Evolutionary conservation across 1,139 yeast species (phyloP), one percentile per base, ranked within the genome.

Genomic region (Debaryomyces fabryi): DNA sequence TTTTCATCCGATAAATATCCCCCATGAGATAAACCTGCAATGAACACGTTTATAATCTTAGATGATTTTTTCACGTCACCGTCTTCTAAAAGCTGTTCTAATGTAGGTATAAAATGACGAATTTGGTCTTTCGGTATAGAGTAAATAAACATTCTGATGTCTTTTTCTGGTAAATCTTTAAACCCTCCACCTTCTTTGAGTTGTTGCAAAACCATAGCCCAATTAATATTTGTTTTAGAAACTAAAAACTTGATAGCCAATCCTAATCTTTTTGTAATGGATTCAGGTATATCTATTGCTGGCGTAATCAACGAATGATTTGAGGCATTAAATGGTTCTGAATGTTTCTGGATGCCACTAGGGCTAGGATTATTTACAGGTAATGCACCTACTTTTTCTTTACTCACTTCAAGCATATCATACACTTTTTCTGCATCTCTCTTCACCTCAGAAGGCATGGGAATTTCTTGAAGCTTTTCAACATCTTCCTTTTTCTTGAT

Each of bases 151-250:
- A 57, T 53, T 18, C 71, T 62, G 0, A 81, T 67, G n/a, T 76
- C 83, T 4, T 53, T 48, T 1, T 63, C 52, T 0, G 69, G 47
- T 4, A 84, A 50, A 2, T 63, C 78, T 9, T 52, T 48, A 12
- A 85, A 68, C 0, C 83, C 82, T 1, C 73, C 73, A 4, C 68
- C 58, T 6, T 57, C 53, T n/a, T 60, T 56, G 18, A 86, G 60
- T 42, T 76, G 79, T 3, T 70, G 62, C 4, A 86, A 60, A 3
- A 85, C 78, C 30, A 77, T 64, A 15, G 69, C 65, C 91, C 92
- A 86, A 57, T 83, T 72, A 50, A 78, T 82, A 39, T 70, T 63
- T 4, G 69, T 65, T 39, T 72, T 71, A 35, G 77, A 70, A 2
- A 80, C 72, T 39, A 83, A 69, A 52, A 68, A 71, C 23, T 74